Evolutionary conservation across 805 yeast species (phyloP), one percentile per base, ranked within the genome.

Genomic region (Candida lessepsii): DNA sequence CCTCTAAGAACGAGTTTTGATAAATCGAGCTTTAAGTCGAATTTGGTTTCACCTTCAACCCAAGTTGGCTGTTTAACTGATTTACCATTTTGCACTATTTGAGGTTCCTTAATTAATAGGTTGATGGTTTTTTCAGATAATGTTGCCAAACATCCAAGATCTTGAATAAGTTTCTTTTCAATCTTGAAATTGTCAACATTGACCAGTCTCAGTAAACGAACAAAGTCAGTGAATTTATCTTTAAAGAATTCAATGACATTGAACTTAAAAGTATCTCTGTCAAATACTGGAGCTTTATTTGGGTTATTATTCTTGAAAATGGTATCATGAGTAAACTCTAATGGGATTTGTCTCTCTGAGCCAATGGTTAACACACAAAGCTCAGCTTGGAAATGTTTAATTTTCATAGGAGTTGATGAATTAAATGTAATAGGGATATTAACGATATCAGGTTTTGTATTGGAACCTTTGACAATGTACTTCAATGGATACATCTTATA

Each of bases 321-420:
- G 13, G 61, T 51, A 29, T 61, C 69, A 45, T 66, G 70, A 40
- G 58, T 54, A 20, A 68, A 41, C 48, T 67, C 74, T 8, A 68
- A 39, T 2, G 74, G 72, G 9, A 68, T 62, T 2, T 68, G 62
- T 18, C 50, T 46, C 35, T 58, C 54, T 2, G 72, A 61, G 30
- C 57, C 49, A 13, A 60, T 44, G 15, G 71, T 60, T 23, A 59
- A 36, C 1, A 56, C 69, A 3, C 57, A 58, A 19, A 68, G 52
- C 28, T 65, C 70, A 2, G 60, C 57, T 2, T 30, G 24, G 8
- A 57, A 44, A 2, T 35, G 11, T 27, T 52, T 57, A 32, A 61
- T 43, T 30, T 54, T 56, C 0, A 67, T 65, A 2, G 53, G 23
- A n/a, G 23, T 29, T 18, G 10, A 17, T 7, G 40, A 26, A 3